Evolutionary conservation across 225 moss, liverwort and hornwort genomes (phyloP).

Genomic region (Physcomitrellopsis africana): DNA sequence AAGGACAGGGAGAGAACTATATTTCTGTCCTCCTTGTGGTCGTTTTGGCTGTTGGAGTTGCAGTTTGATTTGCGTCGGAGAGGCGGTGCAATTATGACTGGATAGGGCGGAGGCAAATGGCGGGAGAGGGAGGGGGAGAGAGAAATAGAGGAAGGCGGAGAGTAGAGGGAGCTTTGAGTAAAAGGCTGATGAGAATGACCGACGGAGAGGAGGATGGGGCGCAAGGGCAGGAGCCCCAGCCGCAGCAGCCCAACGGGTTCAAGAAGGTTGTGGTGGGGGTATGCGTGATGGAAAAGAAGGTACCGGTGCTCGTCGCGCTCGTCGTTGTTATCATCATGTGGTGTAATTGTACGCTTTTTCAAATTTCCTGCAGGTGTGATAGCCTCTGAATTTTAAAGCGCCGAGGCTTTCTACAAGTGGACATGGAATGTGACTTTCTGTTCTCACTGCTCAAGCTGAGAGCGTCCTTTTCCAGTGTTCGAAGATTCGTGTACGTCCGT

Average conservation of each 20-base stretch:
- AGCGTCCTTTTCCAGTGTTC: neutral
- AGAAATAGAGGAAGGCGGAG: neutral
- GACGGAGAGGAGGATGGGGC: slow-evolving; percentile 47
- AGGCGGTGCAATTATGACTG: slow-evolving; percentile 22
- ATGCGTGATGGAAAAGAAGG: slow-evolving; percentile 85
- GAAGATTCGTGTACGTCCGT: slow-evolving; percentile 4
- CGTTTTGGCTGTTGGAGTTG: slow-evolving; percentile 1
- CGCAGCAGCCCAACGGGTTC: slow-evolving; percentile 30
- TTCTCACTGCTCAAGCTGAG: slow-evolving; percentile 26
- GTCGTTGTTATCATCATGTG: slow-evolving; percentile 16
- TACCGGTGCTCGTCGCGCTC: slow-evolving; percentile 19
- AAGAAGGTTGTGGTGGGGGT: slow-evolving; percentile 70
- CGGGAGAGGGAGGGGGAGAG: neutral
- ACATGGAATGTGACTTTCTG: slow-evolving; percentile 9
- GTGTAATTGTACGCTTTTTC: slow-evolving; percentile 24
- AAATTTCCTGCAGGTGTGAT: slow-evolving; percentile 26
- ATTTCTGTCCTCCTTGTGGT: neutral
- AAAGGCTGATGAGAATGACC: slow-evolving; percentile 32
- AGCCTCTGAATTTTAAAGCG: slow-evolving; percentile 13
- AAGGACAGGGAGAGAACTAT: neutral
- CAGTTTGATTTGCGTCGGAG: neutral
- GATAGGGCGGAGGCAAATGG: neutral
- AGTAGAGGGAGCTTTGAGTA: neutral
- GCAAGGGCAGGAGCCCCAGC: slow-evolving; percentile 13
- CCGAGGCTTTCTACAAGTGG: slow-evolving; percentile 21